Percentiles rank a stretch among this genome's conserved stretches.
Conservation (phyloP, 2,329 filamentous ascomycete species). For the Calonectria hawksworthii region DNA sequence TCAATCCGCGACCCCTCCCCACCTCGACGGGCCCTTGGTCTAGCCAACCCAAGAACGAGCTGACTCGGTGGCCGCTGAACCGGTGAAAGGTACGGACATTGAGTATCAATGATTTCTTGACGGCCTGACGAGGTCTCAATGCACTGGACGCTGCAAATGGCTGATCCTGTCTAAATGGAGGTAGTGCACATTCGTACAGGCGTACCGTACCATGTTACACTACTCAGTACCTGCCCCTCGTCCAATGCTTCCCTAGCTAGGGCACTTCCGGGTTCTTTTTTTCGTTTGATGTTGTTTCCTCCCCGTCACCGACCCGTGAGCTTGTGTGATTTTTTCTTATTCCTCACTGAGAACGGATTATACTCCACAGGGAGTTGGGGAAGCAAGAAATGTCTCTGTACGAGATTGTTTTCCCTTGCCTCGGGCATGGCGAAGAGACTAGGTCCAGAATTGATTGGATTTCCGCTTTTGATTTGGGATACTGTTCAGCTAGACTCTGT, state of each 20-base stretch:
- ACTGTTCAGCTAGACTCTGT: slow-evolving; percentile 14
- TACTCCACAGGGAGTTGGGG: background rate
- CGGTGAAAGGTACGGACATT: slow-evolving; percentile 17
- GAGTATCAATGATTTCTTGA: slow-evolving; percentile 20
- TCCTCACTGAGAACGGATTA: background rate
- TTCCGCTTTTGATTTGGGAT: slow-evolving; percentile 15
- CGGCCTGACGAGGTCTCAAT: slow-evolving; percentile 29
- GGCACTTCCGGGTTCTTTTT: background rate
- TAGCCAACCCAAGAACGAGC: slow-evolving; percentile 20
- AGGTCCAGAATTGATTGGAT: slow-evolving; percentile 15
- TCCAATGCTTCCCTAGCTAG: slow-evolving; percentile 3
- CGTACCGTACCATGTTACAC: background rate
- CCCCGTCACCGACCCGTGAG: slow-evolving; percentile 6
- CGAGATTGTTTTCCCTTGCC: background rate
- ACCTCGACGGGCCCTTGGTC: slow-evolving; percentile 15
- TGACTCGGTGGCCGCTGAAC: slow-evolving; percentile 4
- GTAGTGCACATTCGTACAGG: slow-evolving; percentile 8
- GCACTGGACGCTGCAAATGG: slow-evolving; percentile 41
- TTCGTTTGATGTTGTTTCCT: background rate
- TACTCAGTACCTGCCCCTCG: background rate
- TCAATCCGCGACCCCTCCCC: slow-evolving; percentile 24
- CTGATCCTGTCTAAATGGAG: slow-evolving; percentile 16
- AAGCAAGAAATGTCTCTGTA: background rate
- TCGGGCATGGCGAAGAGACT: slow-evolving; percentile 19
- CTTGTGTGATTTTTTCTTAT: background rate